Base-by-base conservation (phyloP, 176 grass and related monocot genomes). In the Oryza meyeriana region DNA sequence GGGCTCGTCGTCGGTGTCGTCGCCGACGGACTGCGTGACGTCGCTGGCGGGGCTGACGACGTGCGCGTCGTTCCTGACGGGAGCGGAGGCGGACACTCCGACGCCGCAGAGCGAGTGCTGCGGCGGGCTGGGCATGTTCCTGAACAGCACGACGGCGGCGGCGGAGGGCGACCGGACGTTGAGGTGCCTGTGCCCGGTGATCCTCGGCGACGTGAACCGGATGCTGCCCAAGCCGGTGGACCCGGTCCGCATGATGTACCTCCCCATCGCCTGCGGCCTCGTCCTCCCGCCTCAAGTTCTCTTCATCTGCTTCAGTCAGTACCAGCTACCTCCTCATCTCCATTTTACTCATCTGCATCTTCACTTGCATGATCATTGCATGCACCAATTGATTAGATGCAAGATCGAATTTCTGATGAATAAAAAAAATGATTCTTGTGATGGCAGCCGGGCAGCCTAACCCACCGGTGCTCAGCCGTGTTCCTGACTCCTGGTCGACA, bases 271-370 rank as follows among this genome's bases (percentile, higher is more conserved):
- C 0, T 89, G 87, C 65, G 87, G 87, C 55, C 41, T 89, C 71
- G 82, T 89, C 12, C 87, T 85, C 31, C 82, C 82, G 20, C 87
- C 82, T 0, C 87, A 89, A 39, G 77, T 77, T 65, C 71, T 89
- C 71, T 89, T 77, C 82, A 77, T 89, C 55, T 85, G 83, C 78
- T 81, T 89, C 71, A 81, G 87, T 89, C 10, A 84, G 87, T 61
- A n/a, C n/a, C n/a, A n/a, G n/a, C n/a, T n/a, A n/a, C n/a, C n/a
- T n/a, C n/a, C n/a, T n/a, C n/a, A n/a, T n/a, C n/a, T n/a, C n/a
- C n/a, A n/a, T n/a, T n/a, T n/a, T 13, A 13, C 13, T 45, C 14
- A 14, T 0, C 4, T 13, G 11, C 42, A 22, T 8, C 50, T 55
- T 55, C 50, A 22, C 20, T 55, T 55, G 14, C 35, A 36, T 36